These are phyloP conservation scores for Wallacemonas sp. DNA, from an alignment of 208 protist genomes.

Conservation along the genomic window DNA sequence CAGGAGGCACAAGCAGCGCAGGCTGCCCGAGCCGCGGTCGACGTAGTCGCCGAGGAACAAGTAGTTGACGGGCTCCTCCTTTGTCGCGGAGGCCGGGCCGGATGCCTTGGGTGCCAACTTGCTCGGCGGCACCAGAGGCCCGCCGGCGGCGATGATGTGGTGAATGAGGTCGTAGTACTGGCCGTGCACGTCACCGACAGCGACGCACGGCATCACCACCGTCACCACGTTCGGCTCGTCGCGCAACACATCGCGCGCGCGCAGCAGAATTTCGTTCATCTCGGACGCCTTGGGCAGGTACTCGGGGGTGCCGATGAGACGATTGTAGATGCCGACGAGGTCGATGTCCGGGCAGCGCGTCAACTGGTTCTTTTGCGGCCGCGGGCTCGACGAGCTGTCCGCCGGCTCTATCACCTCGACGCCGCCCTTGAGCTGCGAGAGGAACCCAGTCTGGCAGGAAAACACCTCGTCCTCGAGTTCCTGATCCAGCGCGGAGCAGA, in stretches of 20 bases:
- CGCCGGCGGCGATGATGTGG: conserved; percentile 66
- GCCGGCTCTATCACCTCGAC: not conserved
- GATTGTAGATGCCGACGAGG: conserved; percentile 56
- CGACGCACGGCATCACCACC: conserved; percentile 90
- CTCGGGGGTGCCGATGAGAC: conserved; percentile 40
- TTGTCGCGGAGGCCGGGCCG: not conserved
- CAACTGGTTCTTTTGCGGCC: not conserved
- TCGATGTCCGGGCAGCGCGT: conserved; percentile 42
- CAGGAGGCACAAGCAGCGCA: conserved; percentile 95
- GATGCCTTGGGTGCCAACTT: conserved; percentile 11
- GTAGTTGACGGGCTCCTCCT: conserved; percentile 80
- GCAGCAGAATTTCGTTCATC: conserved; percentile 72
- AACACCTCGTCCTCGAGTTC: conserved; percentile 82
- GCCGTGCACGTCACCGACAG: conserved; percentile 90
- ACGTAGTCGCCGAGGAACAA: conserved; percentile 99
- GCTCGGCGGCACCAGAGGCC: conserved; percentile 43
- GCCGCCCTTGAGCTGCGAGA: conserved; percentile 30
- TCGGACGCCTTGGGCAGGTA: conserved; percentile 80
- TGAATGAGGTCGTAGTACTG: conserved; percentile 75
- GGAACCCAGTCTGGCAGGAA: conserved; percentile 43
- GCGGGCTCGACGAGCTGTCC: not conserved
- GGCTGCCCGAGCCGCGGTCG: conserved; percentile 96
- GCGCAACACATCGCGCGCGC: conserved; percentile 79
- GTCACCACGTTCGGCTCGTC: conserved; percentile 96
- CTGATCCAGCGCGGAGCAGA: conserved; percentile 58